A percentile compares a stretch with the other conserved stretches of the same genome.
Conservation (phyloP, 2,329 filamentous ascomycete species). For the Pleurostoma richardsiae region DNA sequence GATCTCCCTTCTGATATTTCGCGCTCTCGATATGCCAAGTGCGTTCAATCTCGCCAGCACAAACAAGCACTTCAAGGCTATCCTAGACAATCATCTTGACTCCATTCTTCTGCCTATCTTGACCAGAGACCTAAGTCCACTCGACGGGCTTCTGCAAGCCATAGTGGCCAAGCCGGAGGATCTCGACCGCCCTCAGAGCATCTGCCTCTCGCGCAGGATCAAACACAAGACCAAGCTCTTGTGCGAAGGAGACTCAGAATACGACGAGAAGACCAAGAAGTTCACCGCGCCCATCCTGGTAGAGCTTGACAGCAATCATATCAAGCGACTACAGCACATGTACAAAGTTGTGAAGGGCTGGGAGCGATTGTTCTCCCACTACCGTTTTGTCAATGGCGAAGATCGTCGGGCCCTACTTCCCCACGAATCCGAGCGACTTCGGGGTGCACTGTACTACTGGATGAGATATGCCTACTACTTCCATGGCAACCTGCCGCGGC, state of each 20-base stretch:
- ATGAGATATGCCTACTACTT: conserved; percentile 50
- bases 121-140: conserved; percentile 33
- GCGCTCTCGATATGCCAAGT: conserved; percentile 33
- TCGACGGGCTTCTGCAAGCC: conserved; percentile 40
- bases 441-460: conserved; percentile 47
- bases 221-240: conserved; percentile 33
- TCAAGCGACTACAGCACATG: conserved; percentile 21
- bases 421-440: conserved; percentile 39
- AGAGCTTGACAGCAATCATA: conserved; percentile 15
- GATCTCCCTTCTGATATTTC: conserved; percentile 42
- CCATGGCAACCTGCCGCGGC: conserved; percentile 34
- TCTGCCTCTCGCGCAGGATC: conserved; percentile 32
- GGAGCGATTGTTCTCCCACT: conserved; percentile 29
- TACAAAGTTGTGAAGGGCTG: conserved; percentile 29
- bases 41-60: conserved; percentile 31
- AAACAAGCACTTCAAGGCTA: conserved; percentile 29
- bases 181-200: conserved; percentile 19
- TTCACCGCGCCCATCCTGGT: neutral
- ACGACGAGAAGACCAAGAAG: neutral
- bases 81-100: conserved; percentile 35
- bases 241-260: conserved; percentile 3
- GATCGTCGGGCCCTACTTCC: conserved; percentile 36
- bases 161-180: conserved; percentile 36
- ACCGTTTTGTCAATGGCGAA: conserved; percentile 34
- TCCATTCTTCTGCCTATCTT: conserved; percentile 37